Base-by-base conservation (phyloP, 2,329 filamentous ascomycete species). In the Aspergillus thermomutatus region DNA sequence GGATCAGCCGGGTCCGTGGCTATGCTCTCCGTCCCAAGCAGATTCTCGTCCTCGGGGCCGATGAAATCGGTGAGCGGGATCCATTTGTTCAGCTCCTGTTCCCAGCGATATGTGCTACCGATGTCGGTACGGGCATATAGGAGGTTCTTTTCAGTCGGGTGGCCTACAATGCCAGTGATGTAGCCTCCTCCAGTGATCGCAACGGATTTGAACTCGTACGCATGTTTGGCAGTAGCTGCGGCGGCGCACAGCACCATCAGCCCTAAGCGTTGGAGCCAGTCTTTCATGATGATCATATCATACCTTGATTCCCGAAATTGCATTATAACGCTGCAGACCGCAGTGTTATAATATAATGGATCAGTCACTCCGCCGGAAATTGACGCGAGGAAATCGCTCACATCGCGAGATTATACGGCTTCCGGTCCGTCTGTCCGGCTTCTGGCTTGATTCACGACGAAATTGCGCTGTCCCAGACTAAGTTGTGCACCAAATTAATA, bases 81-180 rank as follows among this genome's bases (percentile, higher is more conserved):
- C 58, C 58, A 60, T 56, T 54, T 50, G 47, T 54, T 52, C 23
- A n/a, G 26, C 17, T 26, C 5, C 7, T 54, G 14, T 8, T 54
- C 41, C 58, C 58, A 60, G 34, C 58, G 58, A 27, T 60, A 60
- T 21, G 58, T 54, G 31, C 58, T 52, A 2, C 58, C 58, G 9
- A 60, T 59, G 17, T 60, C 58, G n/a, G 56, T 60, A 10, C 56
- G 56, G 7, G 56, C 52, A 41, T 60, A 60, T n/a, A 60, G 58
- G 5, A 60, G 50, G 37, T 52, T 26, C 27, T 54, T 58, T 23
- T 60, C 56, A 2, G 53, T 59, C 2, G 56, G 56, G 21, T 60
- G 58, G 26, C 52, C 58, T 5, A 60, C 45, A 17, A 60, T 60
- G 7, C 58, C 58, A 7, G 58, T 60, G 37, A 60, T 59, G 31